phyloP scores from a whole-genome alignment of 805 yeast species.

The Lipomyces japonicus region DNA sequence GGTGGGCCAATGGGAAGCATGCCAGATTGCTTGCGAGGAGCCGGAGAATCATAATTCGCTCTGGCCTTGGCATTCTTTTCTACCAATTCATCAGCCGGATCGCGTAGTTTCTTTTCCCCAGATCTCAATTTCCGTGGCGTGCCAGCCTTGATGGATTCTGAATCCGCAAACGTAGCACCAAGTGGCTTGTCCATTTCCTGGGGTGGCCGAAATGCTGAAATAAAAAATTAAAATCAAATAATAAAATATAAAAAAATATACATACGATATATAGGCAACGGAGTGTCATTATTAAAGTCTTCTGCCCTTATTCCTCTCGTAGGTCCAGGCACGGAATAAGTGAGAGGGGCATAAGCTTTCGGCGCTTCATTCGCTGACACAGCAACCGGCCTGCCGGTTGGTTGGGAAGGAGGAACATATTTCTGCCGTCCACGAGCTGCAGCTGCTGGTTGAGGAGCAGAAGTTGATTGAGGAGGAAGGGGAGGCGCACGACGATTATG shows the following conservation, averaged over 20 bases:
- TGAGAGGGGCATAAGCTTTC: slow-evolving; percentile 27
- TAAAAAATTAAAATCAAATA: neutral
- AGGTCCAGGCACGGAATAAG: slow-evolving; percentile 28
- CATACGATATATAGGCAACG: slow-evolving; percentile 28
- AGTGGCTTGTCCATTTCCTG: slow-evolving; percentile 22
- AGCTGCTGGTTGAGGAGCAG: slow-evolving; percentile 1
- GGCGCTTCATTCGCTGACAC: slow-evolving; percentile 21
- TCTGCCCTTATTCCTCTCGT: slow-evolving; percentile 20
- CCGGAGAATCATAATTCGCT: slow-evolving; percentile 7
- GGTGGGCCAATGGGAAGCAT: slow-evolving; percentile 8
- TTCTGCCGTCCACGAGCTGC: neutral
- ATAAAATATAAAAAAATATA: neutral
- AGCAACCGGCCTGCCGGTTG: neutral
- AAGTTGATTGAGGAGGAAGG: neutral
- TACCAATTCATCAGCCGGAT: slow-evolving; percentile 21
- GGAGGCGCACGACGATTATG: neutral
- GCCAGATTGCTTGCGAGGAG: slow-evolving; percentile 18
- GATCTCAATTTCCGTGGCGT: slow-evolving; percentile 2
- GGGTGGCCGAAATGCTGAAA: slow-evolving; percentile 29
- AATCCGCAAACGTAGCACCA: slow-evolving; percentile 28
- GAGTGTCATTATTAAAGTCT: slow-evolving; percentile 22
- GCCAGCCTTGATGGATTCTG: slow-evolving; percentile 32
- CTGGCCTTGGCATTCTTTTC: slow-evolving; percentile 11
- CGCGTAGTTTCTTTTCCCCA: slow-evolving; percentile 8
- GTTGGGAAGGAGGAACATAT: neutral